Base-by-base conservation (phyloP, 441 rosid species). In the Erodium trifolium region DNA sequence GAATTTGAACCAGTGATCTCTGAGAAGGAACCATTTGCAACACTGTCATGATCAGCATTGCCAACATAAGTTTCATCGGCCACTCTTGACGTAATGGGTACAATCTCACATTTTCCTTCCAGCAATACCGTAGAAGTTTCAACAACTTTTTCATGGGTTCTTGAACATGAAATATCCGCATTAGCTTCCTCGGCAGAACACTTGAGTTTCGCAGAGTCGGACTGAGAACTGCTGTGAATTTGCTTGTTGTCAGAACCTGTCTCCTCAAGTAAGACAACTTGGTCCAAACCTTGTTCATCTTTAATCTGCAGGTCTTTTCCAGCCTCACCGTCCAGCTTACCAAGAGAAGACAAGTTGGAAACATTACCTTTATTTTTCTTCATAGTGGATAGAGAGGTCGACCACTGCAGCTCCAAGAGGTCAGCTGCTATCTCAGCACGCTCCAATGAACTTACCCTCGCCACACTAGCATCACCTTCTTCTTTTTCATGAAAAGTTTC, bases 381-480 rank as follows among this genome's bases (percentile, higher is more conserved):
- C 70, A 71, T 70, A 18, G 89, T 75, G 67, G 84, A 76, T 16
- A 91, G 82, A 83, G 79, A 85, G 18, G 96, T 91, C 66, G 97
- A 91, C 99, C 99, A 94, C 66, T 81, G 84, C 76, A 88, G 81
- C 63, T 94, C 98, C 85, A 92, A 84, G 0, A 92, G 86, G 72
- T 90, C 74, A 69, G 98, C 95, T n/a, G 96, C 98, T 67, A 87
- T 71, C 83, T 93, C 92, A 55, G 98, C 98, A 51, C 91, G 71
- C 71, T 94, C 96, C 81, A 88, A 73, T 1, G 96, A 85, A 73
- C 71, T 83, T 37, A 71, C 74, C 67, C 89, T 84, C 17, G 16
- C 67, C 68, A 80, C 43, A 8, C 68, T 75, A 43, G 73, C 57
- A 68, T 73, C 82, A 67, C 59, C 83, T n/a, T 59, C 81, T 70